These are phyloP conservation scores for Tilletia caries DNA, from an alignment of 1,284 basidiomycete genomes.

Conservation along the genomic window DNA sequence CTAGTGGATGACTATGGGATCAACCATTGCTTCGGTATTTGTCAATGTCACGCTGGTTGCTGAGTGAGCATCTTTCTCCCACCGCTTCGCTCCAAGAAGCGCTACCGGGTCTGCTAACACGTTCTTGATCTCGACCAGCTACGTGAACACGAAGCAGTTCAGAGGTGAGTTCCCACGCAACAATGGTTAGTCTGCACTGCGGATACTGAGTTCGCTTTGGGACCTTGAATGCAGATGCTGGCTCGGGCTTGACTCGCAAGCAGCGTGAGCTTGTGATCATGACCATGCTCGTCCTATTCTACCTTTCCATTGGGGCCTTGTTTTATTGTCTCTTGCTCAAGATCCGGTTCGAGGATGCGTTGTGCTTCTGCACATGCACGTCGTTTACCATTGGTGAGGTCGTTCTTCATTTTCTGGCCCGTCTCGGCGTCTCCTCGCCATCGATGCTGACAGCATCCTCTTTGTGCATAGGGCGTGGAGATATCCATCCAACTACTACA, in stretches of 20 bases:
- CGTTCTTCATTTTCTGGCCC: background rate
- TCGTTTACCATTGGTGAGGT: slow-evolving; percentile 61
- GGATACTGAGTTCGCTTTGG: too few relatives aligned
- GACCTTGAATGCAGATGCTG: slow-evolving; percentile 58
- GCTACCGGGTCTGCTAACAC: too few relatives aligned
- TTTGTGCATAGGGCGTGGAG: slow-evolving; percentile 63
- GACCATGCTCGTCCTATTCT: slow-evolving; percentile 57
- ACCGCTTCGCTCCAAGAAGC: too few relatives aligned
- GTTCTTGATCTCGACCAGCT: slow-evolving; percentile 16
- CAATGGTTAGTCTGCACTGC: too few relatives aligned
- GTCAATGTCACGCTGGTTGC: slow-evolving; percentile 69
- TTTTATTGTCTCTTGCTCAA: slow-evolving; percentile 30
- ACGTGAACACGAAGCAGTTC: slow-evolving; percentile 63
- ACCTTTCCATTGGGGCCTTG: slow-evolving; percentile 61
- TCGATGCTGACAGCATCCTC: background rate
- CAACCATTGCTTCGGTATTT: slow-evolving; percentile 66
- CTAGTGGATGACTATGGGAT: slow-evolving; percentile 77
- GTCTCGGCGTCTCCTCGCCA: background rate
- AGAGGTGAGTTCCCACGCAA: slow-evolving; percentile 37
- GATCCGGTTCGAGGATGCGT: slow-evolving; percentile 59
- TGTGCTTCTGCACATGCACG: slow-evolving; percentile 65
- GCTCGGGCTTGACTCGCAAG: slow-evolving; percentile 69
- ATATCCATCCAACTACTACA: slow-evolving; percentile 66
- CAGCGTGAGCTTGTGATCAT: slow-evolving; percentile 63
- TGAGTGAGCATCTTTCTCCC: slow-evolving; percentile 55